Percentiles rank a stretch among this genome's conserved stretches.
Evolutionary conservation across 164 flowering plant genomes (phyloP).

Genomic region (Macadamia tetraphylla): DNA sequence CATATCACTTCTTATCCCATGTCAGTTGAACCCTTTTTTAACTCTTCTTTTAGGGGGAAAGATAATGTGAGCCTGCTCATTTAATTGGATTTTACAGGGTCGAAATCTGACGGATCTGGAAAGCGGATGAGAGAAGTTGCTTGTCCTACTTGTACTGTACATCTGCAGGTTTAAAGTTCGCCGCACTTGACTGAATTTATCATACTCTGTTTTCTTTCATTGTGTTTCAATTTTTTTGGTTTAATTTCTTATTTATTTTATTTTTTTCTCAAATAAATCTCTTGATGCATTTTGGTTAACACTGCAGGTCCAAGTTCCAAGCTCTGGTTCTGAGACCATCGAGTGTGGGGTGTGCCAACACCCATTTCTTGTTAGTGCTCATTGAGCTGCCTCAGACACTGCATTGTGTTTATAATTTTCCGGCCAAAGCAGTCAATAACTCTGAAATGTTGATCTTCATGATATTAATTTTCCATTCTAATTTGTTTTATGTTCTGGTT

Average conservation of each 20-base stretch:
- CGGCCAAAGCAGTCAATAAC: neutral
- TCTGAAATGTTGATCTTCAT: neutral
- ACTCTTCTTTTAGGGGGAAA: neutral
- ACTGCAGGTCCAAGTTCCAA: constrained; percentile 75
- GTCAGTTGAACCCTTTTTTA: neutral
- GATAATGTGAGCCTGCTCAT: neutral
- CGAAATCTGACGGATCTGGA: constrained; percentile 62
- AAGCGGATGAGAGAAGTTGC: constrained; percentile 94
- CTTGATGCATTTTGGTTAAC: neutral
- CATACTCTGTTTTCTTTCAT: neutral
- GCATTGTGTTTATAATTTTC: neutral
- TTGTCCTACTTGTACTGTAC: constrained; percentile 94
- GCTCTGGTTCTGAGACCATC: constrained; percentile 90
- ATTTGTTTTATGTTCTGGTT: neutral
- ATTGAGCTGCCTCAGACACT: constrained; percentile 24
- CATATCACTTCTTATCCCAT: neutral
- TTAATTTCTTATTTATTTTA: too few relatives aligned
- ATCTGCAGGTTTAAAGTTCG: constrained; percentile 65
- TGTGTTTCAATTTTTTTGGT: neutral
- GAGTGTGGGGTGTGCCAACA: constrained; percentile 98
- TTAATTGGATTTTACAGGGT: constrained; percentile 30
- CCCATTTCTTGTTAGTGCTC: constrained; percentile 90
- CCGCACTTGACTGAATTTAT: neutral
- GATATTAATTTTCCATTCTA: too few relatives aligned
- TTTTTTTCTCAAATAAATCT: too few relatives aligned